Evolutionary conservation across 2,329 filamentous ascomycete genomes (phyloP).

Genomic region (Aspergillus quadricinctus): DNA sequence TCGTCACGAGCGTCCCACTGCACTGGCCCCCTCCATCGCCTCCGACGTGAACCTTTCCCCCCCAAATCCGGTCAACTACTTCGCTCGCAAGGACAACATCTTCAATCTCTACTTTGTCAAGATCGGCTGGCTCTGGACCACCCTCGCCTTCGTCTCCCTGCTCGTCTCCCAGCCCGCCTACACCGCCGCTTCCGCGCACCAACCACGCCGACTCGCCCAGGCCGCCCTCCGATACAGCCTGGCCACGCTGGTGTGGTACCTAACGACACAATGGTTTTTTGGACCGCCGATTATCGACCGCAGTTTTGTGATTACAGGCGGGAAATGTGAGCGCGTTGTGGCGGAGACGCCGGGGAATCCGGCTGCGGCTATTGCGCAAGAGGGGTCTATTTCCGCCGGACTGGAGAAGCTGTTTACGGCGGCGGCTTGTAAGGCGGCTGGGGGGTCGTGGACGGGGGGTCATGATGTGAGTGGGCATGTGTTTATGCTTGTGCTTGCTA

Average conservation of each 20-base stretch:
- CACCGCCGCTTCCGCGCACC: slow-evolving; percentile 41
- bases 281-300: slow-evolving; percentile 86
- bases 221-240: slow-evolving; percentile 65
- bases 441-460: slow-evolving; percentile 84
- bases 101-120: slow-evolving; percentile 96
- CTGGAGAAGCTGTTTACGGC: slow-evolving; percentile 60
- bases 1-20: slow-evolving; percentile 57
- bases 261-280: slow-evolving; percentile 96
- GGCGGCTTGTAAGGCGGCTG: slow-evolving; percentile 74
- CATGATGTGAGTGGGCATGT: slow-evolving; percentile 96
- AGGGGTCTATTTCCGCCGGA: slow-evolving; percentile 23
- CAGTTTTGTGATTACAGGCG: slow-evolving; percentile 82
- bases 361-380: neutral
- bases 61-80: slow-evolving; percentile 58
- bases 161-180: slow-evolving; percentile 61
- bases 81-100: slow-evolving; percentile 87
- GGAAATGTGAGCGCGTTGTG: slow-evolving; percentile 65
- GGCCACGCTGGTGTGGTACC: slow-evolving; percentile 74
- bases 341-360: slow-evolving; percentile 38
- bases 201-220: slow-evolving; percentile 48
- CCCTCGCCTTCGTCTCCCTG: slow-evolving; percentile 67
- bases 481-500: slow-evolving; percentile 83
- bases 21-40: slow-evolving; percentile 34
- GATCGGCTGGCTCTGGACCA: slow-evolving; percentile 89
- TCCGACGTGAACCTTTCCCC: slow-evolving; percentile 24